Conservation (phyloP, 164 flowering plant species). For the Piper betle region DNA sequence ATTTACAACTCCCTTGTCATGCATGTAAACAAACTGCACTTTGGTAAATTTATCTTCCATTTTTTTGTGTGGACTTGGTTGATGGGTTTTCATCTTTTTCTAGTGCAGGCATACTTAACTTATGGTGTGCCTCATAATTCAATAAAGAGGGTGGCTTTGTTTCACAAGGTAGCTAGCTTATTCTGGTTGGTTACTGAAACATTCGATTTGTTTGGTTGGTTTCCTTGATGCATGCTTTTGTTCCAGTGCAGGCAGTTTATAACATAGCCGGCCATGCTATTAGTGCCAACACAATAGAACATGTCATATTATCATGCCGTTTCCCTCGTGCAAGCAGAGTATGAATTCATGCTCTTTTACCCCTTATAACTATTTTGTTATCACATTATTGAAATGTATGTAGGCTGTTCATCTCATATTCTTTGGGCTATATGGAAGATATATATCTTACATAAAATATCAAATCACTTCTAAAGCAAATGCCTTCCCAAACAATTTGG, state of each 20-base stretch:
- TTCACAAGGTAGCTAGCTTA: conserved; percentile 57
- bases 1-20: conserved; percentile 75
- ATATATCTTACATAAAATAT: too few species aligned
- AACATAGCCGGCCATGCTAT: conserved; percentile 65
- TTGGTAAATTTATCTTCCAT: neutral
- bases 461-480: too few species aligned
- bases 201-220: neutral
- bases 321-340: conserved; percentile 48
- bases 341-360: neutral
- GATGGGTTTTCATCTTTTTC: conserved; percentile 6
- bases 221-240: conserved; percentile 13
- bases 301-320: conserved; percentile 48
- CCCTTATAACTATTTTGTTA: neutral
- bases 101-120: conserved; percentile 65
- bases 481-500: too few species aligned
- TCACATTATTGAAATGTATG: too few species aligned
- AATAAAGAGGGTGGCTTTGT: conserved; percentile 69
- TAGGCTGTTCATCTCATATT: too few species aligned
- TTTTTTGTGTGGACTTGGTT: neutral
- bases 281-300: conserved; percentile 73
- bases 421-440: too few species aligned
- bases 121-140: conserved; percentile 68
- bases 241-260: conserved; percentile 80
- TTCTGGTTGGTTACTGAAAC: neutral
- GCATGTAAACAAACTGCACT: conserved; percentile 47